Base-by-base conservation (phyloP, 1,284 basidiomycete species). In the Tilletia setariae region DNA sequence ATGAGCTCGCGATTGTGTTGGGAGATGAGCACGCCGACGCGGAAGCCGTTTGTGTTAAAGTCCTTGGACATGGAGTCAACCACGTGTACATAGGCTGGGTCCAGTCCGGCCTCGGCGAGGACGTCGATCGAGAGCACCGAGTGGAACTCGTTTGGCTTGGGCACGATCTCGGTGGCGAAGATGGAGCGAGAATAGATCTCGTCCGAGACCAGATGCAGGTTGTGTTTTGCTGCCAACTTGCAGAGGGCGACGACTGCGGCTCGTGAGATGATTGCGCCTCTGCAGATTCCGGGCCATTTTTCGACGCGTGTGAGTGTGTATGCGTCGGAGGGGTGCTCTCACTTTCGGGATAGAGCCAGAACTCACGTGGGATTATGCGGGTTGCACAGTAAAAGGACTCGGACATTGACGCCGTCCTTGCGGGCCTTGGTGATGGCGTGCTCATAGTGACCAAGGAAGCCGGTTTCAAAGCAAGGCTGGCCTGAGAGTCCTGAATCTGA, bases 131-230 rank as follows among this genome's bases (percentile, higher is more conserved):
- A 67, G 9, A 79, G 70, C 13, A 79, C 68, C 16, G 72, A 73
- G 25, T 76, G 35, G 47, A 79, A 79, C 13, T 43, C 21, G 13
- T 70, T 65, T 0, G 76, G 73, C 0, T 70, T 16, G 4, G 65
- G 59, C 0, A 69, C 67, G 46, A 68, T 64, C 1, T 9, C 7
- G 1, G 75, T 73, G 32, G 47, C 6, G 66, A 74, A 79, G 42
- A 69, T 66, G 0, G 76, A 76, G 2, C 75, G 69, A 0, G 77
- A 73, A 46, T 79, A 79, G 68, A 79, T 79, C 66, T 79, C 77
- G 63, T 79, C 77, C 2, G 71, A 72, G 1, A 79, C 73, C 19
- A 79, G 69, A 63, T 79, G 77, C 6, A 79, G 68, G 23, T 70
- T 46, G 56, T 78, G 63, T 65, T 74, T 73, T 13, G 68, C 75